Conservation (phyloP, 139 green algal species). For the Desmodesmus armatus region DNA sequence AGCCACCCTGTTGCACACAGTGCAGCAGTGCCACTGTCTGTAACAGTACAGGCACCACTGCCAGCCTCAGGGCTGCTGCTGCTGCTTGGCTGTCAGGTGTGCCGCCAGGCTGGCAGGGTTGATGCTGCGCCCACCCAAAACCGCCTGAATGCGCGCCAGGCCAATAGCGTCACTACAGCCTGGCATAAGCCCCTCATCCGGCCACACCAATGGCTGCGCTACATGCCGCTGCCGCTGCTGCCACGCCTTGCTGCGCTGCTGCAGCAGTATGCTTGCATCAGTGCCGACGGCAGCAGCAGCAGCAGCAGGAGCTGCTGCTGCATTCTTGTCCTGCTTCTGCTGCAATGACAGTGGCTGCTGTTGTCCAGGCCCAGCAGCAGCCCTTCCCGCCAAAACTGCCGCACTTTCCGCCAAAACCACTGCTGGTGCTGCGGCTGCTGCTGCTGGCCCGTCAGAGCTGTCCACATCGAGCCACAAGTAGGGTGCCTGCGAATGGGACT, state of each 20-base stretch:
- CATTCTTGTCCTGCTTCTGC: background rate
- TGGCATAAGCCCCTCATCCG: background rate
- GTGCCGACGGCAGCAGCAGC: too few relatives aligned
- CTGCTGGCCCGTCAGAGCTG: background rate
- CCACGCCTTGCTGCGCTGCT: background rate
- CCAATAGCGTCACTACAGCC: background rate
- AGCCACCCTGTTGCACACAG: too few relatives aligned
- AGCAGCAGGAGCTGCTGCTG: background rate
- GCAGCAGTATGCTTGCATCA: too few relatives aligned
- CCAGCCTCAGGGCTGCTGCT: too few relatives aligned
- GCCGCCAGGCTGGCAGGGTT: background rate
- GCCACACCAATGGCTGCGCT: too few relatives aligned
- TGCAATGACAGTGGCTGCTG: too few relatives aligned
- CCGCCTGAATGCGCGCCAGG: constrained; percentile 4
- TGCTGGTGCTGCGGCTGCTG: background rate
- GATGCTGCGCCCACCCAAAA: background rate
- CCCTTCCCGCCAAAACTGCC: too few relatives aligned
- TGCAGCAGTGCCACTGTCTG: too few relatives aligned
- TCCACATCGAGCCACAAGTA: constrained; percentile 55
- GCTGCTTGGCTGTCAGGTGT: background rate
- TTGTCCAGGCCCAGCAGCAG: too few relatives aligned
- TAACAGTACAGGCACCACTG: too few relatives aligned
- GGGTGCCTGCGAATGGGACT: constrained; percentile 19
- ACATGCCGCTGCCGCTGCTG: background rate
- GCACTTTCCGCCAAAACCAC: too few relatives aligned